Evolutionary conservation across 257 asterid species (phyloP).

Genomic region (Solanum clarkiae): DNA sequence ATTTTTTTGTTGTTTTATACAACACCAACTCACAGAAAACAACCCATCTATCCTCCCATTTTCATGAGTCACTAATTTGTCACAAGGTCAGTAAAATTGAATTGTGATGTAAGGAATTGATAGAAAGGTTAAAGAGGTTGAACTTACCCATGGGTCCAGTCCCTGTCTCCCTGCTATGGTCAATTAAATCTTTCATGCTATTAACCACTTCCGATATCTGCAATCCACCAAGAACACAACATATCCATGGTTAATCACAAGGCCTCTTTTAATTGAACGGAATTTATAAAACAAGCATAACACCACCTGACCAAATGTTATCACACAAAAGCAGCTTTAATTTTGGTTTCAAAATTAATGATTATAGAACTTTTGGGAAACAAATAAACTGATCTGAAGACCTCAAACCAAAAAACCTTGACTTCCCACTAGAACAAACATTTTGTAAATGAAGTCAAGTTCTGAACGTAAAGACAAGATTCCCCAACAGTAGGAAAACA

Average conservation of each 20-base stretch:
- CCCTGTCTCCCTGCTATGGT: constrained; percentile 78
- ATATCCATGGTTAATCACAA: background rate
- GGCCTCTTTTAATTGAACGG: background rate
- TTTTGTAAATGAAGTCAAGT: background rate
- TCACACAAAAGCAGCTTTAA: background rate
- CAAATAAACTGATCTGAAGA: background rate
- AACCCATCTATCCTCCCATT: background rate
- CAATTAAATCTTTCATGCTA: constrained; percentile 99
- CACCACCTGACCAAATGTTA: background rate
- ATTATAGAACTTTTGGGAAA: background rate
- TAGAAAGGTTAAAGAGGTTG: background rate
- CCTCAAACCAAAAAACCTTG: background rate
- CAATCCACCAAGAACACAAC: background rate
- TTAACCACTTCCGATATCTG: constrained; percentile 99
- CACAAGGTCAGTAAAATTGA: background rate
- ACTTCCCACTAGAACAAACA: background rate
- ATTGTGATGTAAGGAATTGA: background rate
- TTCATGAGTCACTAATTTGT: background rate
- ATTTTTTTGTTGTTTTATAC: background rate
- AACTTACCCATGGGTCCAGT: constrained; percentile 96
- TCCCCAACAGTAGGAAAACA: background rate
- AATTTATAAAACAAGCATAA: background rate
- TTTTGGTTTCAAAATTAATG: background rate
- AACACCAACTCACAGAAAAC: background rate
- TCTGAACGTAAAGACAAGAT: background rate